Evolutionary conservation across 1,284 basidiomycete genomes (phyloP), one percentile per base, ranked within the genome.

Genomic region (Bjerkandera adusta): DNA sequence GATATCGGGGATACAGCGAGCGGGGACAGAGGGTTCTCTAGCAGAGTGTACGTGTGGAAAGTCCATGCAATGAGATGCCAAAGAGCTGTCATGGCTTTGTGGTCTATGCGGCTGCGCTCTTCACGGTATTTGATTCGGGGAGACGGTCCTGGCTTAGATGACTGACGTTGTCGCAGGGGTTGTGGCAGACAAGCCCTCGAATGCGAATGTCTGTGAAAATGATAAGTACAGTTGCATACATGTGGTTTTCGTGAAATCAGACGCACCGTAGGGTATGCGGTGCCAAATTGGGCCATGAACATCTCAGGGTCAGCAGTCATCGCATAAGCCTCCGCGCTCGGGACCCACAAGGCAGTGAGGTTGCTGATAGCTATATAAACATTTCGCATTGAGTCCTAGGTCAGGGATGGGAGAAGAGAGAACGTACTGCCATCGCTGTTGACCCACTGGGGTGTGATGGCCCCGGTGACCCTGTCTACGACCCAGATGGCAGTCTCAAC

Each of bases 401-500:
- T 3, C 7, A 4, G 32, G 4, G 26, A 10, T 10, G 22, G 15
- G 39, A 35, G 20, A 11, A 13, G 29, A 25, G 34, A 6, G 25
- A 15, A 50, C 49, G 21, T 16, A 49, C 51, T 22, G 26, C 55
- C 52, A 43, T 60, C 52, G 11, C 49, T 21, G 51, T 63, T 61
- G 42, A 56, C 35, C 58, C 59, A 63, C 13, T 49, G 34, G 16
- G 54, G 39, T n/a, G 36, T 43, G 32, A 60, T 33, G 15, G 34
- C 35, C 36, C 46, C 46, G 22, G 15, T 43, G 11, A 40, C 29
- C 22, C 30, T 7, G 38, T 43, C 37, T 37, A 54, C 22, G 24
- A 25, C 38, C 60, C 60, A 63, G 26, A 61, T 49, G 22, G 53
- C 49, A 30, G 56, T 57, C 50, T 61, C 57, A 25, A 48, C 36